Evolutionary conservation across 164 flowering plant genomes (phyloP), one percentile per base, ranked within the genome.

Genomic region (Vitis cinerea): DNA sequence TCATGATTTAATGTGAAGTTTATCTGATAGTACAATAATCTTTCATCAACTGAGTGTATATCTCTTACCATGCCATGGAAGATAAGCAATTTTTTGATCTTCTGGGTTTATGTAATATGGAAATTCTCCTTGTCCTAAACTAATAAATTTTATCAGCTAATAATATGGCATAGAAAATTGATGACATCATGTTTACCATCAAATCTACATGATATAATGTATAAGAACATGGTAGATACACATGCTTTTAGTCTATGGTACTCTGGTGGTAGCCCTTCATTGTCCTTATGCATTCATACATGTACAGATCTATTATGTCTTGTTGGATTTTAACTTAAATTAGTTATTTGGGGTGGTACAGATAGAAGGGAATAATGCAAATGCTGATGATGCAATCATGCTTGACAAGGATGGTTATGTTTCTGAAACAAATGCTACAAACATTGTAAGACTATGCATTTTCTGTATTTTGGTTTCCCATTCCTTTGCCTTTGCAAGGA

Each of bases 361-460:
- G 98, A 76, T 93, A 37, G 97, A 93, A 80, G 97, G 98, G 44
- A 93, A 95, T 71, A 83, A 90, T 70, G 94, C 92, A 30, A 77
- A 79, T 56, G 97, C 97, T 66, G 97, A 78, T 77, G 97, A 95
- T 87, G 97, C 97, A 27, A 91, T 91, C 79, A 93, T 91, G 97
- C 97, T 93, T 63, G 99, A 95, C 81, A 84, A 91, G 73, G 98
- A 95, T 85, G 99, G 99, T 52, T 95, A 79, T 81, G 98, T 93
- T n/a, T 90, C 99, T 23, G 99, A 95, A 86, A 93, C 99, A 75
- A 93, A 93, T 82, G 98, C 97, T 15, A 93, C 98, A 68, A 91
- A 95, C 79, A 87, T 94, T 67, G 99, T 94, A 81, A 86, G 93
- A 54, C 44, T 64, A 17, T 13, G 49, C 61, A 29, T 62, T 68